Evolutionary conservation across 495 filamentous ascomycete genomes (phyloP), one percentile per base, ranked within the genome.

Genomic region (Daldinia loculata): DNA sequence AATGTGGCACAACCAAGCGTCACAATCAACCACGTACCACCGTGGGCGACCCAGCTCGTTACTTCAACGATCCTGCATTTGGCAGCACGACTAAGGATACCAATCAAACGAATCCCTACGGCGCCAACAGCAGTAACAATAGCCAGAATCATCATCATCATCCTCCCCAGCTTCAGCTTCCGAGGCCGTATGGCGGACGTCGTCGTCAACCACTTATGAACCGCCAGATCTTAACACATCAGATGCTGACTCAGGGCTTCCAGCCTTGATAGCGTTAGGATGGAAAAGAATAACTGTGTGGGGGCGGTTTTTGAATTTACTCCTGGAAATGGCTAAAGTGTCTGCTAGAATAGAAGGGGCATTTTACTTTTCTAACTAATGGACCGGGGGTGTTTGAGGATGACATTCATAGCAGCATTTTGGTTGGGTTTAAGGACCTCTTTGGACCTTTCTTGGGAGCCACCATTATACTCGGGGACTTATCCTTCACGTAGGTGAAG

Each of bases 141-240:
- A 59, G 14, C 22, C 66, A 64, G 51, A 61, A 36, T 27, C 61
- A 56, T 15, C 65, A 38, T 8, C 72, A 36, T 6, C 72, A 69
- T 61, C 58, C 43, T 43, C 38, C 63, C 15, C 53, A 45, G 3
- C 61, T 61, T 27, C 60, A 53, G 45, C 56, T 66, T 48, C 64
- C 71, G 19, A 72, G 66, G 58, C 73, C 68, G 27, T 71, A 61
- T 51, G 67, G 64, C 9, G 75, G 73, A 6, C 75, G 73, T 56
- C 71, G 75, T 63, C 75, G 75, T 26, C 70, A 75, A 30, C 75
- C 75, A 15, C 67, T 77, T 19, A 64, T 67, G 27, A 77, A 75
- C 24, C 75, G 75, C 55, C 73, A 77, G 66, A 74, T 77, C 22
- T 71, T 77, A 70, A 77, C 75, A 4, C 75, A 77, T 53, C 73